Conservation (phyloP, 2,329 filamentous ascomycete species). For the Talaromyces sp. region DNA sequence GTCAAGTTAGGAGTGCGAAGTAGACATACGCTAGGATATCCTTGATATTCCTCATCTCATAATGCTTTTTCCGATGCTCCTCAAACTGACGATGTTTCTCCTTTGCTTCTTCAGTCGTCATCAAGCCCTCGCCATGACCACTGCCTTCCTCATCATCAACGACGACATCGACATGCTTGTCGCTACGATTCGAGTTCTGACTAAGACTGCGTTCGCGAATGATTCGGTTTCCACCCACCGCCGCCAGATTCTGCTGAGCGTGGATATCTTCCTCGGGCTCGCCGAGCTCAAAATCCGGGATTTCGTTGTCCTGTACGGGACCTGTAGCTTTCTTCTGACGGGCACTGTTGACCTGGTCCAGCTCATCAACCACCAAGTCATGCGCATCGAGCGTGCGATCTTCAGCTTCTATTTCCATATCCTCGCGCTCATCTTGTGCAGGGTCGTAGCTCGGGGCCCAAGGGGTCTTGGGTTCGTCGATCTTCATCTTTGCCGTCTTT, state of each 20-base stretch:
- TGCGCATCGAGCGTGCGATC: slow-evolving; percentile 62
- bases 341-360: slow-evolving; percentile 52
- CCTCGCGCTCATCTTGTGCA: slow-evolving; percentile 68
- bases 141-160: slow-evolving; percentile 62
- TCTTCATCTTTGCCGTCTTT: slow-evolving; percentile 96
- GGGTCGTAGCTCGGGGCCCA: slow-evolving; percentile 93
- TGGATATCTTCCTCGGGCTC: slow-evolving; percentile 78
- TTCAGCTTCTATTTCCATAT: slow-evolving; percentile 33
- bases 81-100: slow-evolving; percentile 94
- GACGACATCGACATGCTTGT: slow-evolving; percentile 85
- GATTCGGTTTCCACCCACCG: slow-evolving; percentile 39
- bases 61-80: slow-evolving; percentile 89
- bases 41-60: slow-evolving; percentile 97
- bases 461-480: slow-evolving; percentile 96
- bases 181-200: slow-evolving; percentile 30
- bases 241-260: slow-evolving; percentile 33
- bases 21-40: slow-evolving; percentile 69
- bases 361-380: slow-evolving; percentile 67
- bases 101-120: slow-evolving; percentile 67
- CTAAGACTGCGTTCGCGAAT: slow-evolving; percentile 43
- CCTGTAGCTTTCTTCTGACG: slow-evolving; percentile 41
- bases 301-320: slow-evolving; percentile 65
- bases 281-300: slow-evolving; percentile 86
- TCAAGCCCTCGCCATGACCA: slow-evolving; percentile 48
- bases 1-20: background rate